phyloP scores from a whole-genome alignment of 2,329 filamentous ascomycete genomes.

The Apiospora rasikravindrae region DNA sequence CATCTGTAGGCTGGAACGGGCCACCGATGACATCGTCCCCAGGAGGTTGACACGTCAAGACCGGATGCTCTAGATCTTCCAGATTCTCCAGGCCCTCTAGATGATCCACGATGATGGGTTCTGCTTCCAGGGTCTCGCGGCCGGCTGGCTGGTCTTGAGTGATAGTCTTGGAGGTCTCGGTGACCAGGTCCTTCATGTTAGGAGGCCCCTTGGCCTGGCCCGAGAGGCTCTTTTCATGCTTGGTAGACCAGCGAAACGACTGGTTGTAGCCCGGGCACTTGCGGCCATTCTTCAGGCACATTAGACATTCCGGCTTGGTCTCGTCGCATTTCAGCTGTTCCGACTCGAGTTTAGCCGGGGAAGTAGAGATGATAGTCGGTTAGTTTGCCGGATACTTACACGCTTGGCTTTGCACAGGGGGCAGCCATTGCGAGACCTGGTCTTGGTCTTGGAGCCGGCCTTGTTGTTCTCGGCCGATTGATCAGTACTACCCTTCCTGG shows the following conservation, averaged over 20 bases:
- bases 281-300: constrained; percentile 37
- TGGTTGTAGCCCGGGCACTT: constrained; percentile 39
- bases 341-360: background rate
- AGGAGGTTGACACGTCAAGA: background rate
- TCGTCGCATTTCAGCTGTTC: constrained; percentile 41
- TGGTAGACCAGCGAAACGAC: constrained; percentile 48
- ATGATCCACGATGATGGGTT: constrained; percentile 1
- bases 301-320: constrained; percentile 35
- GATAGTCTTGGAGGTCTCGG: constrained; percentile 22
- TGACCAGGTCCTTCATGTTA: constrained; percentile 23
- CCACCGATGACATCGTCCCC: background rate
- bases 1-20: background rate
- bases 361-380: background rate
- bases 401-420: constrained; percentile 40
- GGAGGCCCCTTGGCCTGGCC: constrained; percentile 21
- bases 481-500: constrained; percentile 20
- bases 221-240: constrained; percentile 40
- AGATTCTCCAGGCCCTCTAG: background rate
- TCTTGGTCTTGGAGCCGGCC: constrained; percentile 26
- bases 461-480: constrained; percentile 19
- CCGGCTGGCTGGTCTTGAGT: background rate
- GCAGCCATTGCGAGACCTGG: constrained; percentile 39
- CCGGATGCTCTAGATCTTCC: background rate
- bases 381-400: constrained; percentile 11
- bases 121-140: background rate